These are phyloP conservation scores for sunflower (Helianthus annuus) DNA, from an alignment of 129 eudicot genomes.

Conservation along the genomic window DNA sequence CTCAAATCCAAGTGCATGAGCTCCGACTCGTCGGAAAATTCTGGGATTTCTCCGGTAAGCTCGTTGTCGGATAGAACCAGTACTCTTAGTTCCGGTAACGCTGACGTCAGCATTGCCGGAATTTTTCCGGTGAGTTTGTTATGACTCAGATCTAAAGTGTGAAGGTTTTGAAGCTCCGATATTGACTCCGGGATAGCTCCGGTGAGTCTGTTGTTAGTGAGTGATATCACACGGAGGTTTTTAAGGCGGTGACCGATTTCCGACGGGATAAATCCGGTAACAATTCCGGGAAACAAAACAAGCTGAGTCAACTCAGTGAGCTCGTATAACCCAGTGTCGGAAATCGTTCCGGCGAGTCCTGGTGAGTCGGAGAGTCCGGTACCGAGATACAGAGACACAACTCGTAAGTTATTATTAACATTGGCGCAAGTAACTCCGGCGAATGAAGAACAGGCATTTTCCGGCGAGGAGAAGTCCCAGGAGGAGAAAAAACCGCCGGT, in stretches of 20 bases:
- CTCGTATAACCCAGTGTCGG: slow-evolving; percentile 31
- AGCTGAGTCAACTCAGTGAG: slow-evolving; percentile 70
- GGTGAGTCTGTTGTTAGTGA: slow-evolving; percentile 70
- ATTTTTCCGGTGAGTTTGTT: slow-evolving; percentile 60
- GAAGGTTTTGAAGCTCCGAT: slow-evolving; percentile 45
- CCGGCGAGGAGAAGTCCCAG: slow-evolving; percentile 69
- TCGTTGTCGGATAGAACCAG: slow-evolving; percentile 48
- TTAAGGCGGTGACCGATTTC: slow-evolving; percentile 36
- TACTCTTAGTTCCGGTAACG: slow-evolving; percentile 37
- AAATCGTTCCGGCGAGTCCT: slow-evolving; percentile 67
- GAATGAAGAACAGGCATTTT: slow-evolving; percentile 50
- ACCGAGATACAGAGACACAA: slow-evolving; percentile 65
- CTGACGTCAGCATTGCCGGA: slow-evolving; percentile 32
- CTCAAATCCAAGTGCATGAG: slow-evolving; percentile 63
- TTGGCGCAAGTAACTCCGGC: slow-evolving; percentile 61
- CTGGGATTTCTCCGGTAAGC: slow-evolving; percentile 57
- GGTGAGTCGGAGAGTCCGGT: slow-evolving; percentile 72
- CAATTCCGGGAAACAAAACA: slow-evolving; percentile 64
- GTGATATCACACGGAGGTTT: slow-evolving; percentile 59
- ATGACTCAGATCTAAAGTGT: slow-evolving; percentile 75
- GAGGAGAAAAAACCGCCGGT: slow-evolving; percentile 54
- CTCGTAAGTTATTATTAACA: slow-evolving; percentile 28
- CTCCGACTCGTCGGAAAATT: slow-evolving; percentile 27
- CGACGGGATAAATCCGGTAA: slow-evolving; percentile 71
- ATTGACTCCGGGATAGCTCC: slow-evolving; percentile 59